phyloP scores from a whole-genome alignment of 1,284 basidiomycete species.

The Vanrija sp. region DNA sequence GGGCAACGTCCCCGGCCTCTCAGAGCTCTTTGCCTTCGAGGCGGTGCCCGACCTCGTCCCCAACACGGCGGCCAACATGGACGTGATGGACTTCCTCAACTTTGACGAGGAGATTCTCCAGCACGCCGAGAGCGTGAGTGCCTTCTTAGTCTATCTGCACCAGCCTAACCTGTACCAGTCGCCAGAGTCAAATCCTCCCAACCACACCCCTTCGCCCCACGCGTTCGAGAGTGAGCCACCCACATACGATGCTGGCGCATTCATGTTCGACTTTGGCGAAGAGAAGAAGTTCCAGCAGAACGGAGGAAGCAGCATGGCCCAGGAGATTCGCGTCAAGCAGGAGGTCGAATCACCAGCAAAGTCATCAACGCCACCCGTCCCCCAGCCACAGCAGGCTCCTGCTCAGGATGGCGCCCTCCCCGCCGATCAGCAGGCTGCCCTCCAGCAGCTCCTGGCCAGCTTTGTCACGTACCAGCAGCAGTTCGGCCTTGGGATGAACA shows the following conservation, averaged over 20 bases:
- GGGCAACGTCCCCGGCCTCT: neutral
- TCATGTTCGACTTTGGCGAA: slow-evolving; percentile 26
- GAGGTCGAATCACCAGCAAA: slow-evolving; percentile 30
- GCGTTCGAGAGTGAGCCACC: slow-evolving; percentile 15
- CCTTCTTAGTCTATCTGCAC: neutral
- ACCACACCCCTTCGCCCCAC: slow-evolving; percentile 42
- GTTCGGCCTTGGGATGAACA: slow-evolving; percentile 24
- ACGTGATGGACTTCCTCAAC: slow-evolving; percentile 42
- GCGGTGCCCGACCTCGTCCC: slow-evolving; percentile 34
- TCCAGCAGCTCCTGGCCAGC: slow-evolving; percentile 39
- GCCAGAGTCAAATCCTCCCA: slow-evolving; percentile 38
- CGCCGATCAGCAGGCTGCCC: slow-evolving; percentile 36
- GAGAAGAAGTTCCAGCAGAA: slow-evolving; percentile 17
- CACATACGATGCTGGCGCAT: slow-evolving; percentile 26
- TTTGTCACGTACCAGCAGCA: slow-evolving; percentile 36
- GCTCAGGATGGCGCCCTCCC: slow-evolving; percentile 21
- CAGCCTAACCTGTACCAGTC: slow-evolving; percentile 31
- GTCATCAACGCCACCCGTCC: slow-evolving; percentile 5
- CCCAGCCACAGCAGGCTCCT: neutral
- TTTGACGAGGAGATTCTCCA: slow-evolving; percentile 31
- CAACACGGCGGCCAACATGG: slow-evolving; percentile 29
- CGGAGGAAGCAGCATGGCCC: slow-evolving; percentile 10
- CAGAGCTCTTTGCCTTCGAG: slow-evolving; percentile 21
- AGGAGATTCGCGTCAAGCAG: slow-evolving; percentile 31
- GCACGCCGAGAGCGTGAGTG: slow-evolving; percentile 29